A percentile compares a stretch with the other conserved stretches of the same genome.
phyloP scores from a whole-genome alignment of 345 rosid genomes.

The Cardamine occulta region DNA sequence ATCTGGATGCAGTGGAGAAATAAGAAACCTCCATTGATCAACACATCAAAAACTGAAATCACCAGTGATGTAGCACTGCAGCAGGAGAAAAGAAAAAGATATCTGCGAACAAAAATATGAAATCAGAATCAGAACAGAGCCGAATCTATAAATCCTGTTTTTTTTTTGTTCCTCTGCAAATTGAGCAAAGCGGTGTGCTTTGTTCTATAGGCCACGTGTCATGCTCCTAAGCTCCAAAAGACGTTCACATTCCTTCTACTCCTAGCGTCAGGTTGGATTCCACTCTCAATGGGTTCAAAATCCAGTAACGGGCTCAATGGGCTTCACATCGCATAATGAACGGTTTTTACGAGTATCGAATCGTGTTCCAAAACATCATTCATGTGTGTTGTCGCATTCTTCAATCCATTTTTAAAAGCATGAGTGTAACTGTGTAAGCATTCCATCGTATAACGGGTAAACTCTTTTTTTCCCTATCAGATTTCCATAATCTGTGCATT shows the following conservation, averaged over 20 bases:
- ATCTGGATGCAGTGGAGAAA: slow-evolving; percentile 36
- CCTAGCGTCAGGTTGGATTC: neutral
- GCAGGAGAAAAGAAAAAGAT: neutral
- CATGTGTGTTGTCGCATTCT: neutral
- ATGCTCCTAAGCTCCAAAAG: neutral
- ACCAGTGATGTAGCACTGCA: neutral
- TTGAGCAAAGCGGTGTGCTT: slow-evolving; percentile 26
- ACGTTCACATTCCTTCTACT: neutral
- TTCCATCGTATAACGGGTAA: too few relatives aligned
- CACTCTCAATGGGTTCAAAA: neutral
- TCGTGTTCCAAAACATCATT: neutral
- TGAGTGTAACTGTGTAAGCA: too few relatives aligned
- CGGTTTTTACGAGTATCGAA: neutral
- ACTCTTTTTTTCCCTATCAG: too few relatives aligned
- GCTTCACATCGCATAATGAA: neutral
- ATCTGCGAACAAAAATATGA: neutral
- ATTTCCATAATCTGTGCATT: too few relatives aligned
- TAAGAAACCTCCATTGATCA: slow-evolving; percentile 57
- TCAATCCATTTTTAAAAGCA: neutral
- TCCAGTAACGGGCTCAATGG: slow-evolving; percentile 1
- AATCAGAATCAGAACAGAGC: neutral
- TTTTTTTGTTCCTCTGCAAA: neutral
- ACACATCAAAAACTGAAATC: neutral
- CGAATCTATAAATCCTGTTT: neutral
- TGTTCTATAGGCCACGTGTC: slow-evolving; percentile 8